phyloP scores from a whole-genome alignment of 2,329 filamentous ascomycete species.

The Trichoderma asperellum region DNA sequence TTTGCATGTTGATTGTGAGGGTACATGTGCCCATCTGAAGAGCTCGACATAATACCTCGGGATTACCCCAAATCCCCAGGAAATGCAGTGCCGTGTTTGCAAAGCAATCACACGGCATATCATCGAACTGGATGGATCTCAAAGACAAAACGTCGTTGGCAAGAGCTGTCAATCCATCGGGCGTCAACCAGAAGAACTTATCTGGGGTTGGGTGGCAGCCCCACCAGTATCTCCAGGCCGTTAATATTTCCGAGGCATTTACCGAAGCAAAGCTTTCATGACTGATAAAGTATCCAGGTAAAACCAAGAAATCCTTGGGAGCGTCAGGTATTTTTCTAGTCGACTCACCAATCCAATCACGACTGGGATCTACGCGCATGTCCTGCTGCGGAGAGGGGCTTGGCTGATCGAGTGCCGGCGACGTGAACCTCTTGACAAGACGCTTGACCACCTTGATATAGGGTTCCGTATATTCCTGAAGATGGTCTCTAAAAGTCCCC shows the following conservation, averaged over 20 bases:
- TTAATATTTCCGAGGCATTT: not conserved
- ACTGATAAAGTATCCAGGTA: conserved; percentile 5
- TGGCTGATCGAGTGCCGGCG: conserved; percentile 35
- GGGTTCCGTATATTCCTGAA: conserved; percentile 40
- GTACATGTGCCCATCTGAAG: conserved; percentile 32
- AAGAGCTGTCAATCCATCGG: conserved; percentile 29
- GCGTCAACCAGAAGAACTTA: conserved; percentile 36
- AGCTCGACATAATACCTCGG: conserved; percentile 38
- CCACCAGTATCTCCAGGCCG: not conserved
- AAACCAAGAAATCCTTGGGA: not conserved
- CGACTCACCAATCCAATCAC: conserved; percentile 39
- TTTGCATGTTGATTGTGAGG: conserved; percentile 39
- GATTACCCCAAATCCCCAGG: conserved; percentile 44
- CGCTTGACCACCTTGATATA: conserved; percentile 46
- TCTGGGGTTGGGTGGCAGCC: not conserved
- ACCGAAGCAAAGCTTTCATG: not conserved
- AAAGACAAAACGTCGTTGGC: conserved; percentile 32
- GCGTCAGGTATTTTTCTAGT: conserved; percentile 29
- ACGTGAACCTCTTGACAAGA: conserved; percentile 47
- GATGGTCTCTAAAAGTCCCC: conserved; percentile 41
- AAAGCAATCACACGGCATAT: conserved; percentile 45
- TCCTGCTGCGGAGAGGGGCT: conserved; percentile 37
- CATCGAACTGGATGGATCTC: conserved; percentile 25
- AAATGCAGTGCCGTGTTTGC: conserved; percentile 55
- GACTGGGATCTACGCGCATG: conserved; percentile 21